Evolutionary conservation across 2,329 filamentous ascomycete species (phyloP).

Genomic region (Verticillium nonalfalfae): DNA sequence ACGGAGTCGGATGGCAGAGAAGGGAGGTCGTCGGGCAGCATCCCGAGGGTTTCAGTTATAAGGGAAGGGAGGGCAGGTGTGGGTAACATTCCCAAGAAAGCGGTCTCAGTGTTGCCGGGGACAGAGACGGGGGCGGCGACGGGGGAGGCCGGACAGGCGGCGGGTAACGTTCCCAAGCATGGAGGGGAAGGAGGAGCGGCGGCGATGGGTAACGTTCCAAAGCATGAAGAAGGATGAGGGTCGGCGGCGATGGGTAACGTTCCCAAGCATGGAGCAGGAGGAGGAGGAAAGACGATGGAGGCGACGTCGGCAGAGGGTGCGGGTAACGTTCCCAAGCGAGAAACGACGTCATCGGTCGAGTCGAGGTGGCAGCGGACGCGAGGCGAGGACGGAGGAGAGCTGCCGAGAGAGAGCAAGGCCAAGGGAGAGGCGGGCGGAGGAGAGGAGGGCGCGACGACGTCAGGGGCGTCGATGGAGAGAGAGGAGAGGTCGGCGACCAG

Average conservation of each 20-base stretch:
- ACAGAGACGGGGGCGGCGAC: conserved; percentile 31
- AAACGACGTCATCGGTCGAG: not conserved
- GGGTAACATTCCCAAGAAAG: not conserved
- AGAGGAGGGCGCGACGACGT: not conserved
- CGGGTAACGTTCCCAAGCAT: not conserved
- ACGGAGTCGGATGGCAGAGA: not conserved
- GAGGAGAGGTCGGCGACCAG: not conserved
- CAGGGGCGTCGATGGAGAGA: not conserved
- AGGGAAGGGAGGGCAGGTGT: not conserved
- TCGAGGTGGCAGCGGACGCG: not conserved
- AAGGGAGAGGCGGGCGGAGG: not conserved
- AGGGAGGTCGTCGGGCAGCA: not conserved
- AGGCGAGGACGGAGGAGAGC: not conserved
- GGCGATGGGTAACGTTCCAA: not conserved
- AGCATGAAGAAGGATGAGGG: not conserved
- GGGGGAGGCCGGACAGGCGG: not conserved
- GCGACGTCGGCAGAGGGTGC: not conserved
- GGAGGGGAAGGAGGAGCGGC: not conserved
- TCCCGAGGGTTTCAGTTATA: not conserved
- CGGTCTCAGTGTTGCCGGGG: conserved; percentile 42
- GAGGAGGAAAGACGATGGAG: not conserved
- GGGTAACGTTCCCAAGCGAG: not conserved
- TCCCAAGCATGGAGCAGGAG: not conserved
- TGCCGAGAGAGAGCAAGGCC: not conserved
- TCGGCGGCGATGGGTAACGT: not conserved